Base-by-base conservation (phyloP, 352 stramenopile species). In the Phytophthora pini region DNA sequence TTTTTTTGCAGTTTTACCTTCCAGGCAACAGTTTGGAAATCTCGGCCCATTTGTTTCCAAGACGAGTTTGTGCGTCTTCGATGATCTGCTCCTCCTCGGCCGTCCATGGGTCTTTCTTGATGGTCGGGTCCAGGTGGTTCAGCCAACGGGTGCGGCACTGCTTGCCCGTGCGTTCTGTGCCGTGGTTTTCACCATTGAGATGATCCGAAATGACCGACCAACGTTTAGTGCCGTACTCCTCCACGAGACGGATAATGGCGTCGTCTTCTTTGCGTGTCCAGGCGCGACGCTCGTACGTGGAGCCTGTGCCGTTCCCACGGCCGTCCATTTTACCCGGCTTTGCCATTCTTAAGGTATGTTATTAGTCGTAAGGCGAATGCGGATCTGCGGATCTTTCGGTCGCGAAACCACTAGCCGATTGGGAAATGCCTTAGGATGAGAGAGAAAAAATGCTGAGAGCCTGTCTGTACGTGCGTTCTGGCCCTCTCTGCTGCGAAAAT, bases 31-130 rank as follows among this genome's bases (percentile, higher is more conserved):
- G 80, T 68, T 99, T 99, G 31, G 97, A 97, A 73, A 99, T 99
- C 74, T 99, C 95, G 7, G 94, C 94, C 98, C 98, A 99, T 54
- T 98, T 96, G 81, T 99, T 99, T 15, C 98, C 97, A 27, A 97
- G 88, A 20, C 89, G 74, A 20, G 83, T 93, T 65, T 98, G 92
- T 4, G 87, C 86, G 55, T 95, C 83, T 49, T 97, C 88, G 41
- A 98, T 95, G 44, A 97, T 84, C 50, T 92, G 83, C 53, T 98
- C 93, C 54, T 98, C 93, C 43, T 98, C 87, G 0, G 82, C 70
- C 1, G 87, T 93, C 87, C 87, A 95, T n/a, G 87, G 87, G 43
- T 93, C 87, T 43, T 93, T 93, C 62, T 95, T 95, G 62, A 95
- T 93, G 10, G 83, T 92, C 17, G 87, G 87, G 45, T 95, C 87